Evolutionary conservation across 768 basidiomycete genomes (phyloP), one percentile per base, ranked within the genome.

Genomic region (Auricularia sp.): DNA sequence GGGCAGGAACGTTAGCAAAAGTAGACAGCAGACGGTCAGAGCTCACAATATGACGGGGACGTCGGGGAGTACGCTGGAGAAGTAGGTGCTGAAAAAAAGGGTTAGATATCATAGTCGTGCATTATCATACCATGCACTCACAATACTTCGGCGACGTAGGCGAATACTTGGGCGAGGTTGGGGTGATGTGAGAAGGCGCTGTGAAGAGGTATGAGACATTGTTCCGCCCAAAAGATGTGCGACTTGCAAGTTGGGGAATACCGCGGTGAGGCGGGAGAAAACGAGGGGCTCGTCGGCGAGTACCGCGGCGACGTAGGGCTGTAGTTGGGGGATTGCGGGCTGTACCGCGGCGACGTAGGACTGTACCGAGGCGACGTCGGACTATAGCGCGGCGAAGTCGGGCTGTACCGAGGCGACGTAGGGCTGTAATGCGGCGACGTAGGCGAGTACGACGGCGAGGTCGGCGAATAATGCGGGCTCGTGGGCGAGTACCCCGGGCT

Each of bases 71-170:
- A 94, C 3, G 90, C 83, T 1, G 91, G 91, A 3, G 91, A 93
- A 7, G 91, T 90, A 16, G 91, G 91, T 65, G 91, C 91, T 93
- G 69, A 5, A 65, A 61, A 65, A 67, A 67, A 66, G 61, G 72
- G 68, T 3, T 61, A 58, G 37, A 44, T 35, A 21, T 6, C 39
- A 13, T 29, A 13, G 35, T n/a, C 64, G 62, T 35, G 33, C 3
- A 29, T 1, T 10, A 45, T 13, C 29, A 24, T 62, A 29, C 0
- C 39, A 29, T 5, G 11, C 3, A 80, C 90, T 68, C 76, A 92
- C 92, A 93, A 74, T 92, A 93, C 83, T 89, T 91, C 64, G 95
- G 95, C 3, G 93, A 95, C 0, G 95, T 93, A 2, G 95, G 95
- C 11, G 92, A 94, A 75, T 94, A 97, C 71, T 88, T 91, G 6